Evolutionary conservation across 768 basidiomycete species (phyloP).

Genomic region (Boletus edulis): DNA sequence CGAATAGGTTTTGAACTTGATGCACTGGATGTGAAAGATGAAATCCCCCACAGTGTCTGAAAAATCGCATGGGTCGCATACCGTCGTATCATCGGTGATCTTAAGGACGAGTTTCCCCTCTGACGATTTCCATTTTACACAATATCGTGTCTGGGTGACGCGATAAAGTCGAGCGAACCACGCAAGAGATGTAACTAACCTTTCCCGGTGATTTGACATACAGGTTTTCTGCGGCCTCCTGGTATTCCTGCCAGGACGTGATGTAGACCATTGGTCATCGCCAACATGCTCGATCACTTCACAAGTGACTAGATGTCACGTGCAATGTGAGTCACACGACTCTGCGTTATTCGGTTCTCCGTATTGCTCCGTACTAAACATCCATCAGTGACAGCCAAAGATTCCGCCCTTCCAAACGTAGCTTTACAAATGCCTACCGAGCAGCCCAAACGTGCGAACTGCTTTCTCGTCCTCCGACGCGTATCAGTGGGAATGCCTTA

Average conservation of each 20-base stretch:
- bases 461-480: neutral
- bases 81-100: constrained; percentile 88
- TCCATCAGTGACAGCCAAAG: neutral
- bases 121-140: constrained; percentile 85
- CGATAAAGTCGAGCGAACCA: neutral
- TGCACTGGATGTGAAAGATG: constrained; percentile 53
- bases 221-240: constrained; percentile 84
- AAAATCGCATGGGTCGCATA: constrained; percentile 39
- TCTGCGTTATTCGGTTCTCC: neutral
- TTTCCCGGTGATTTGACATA: constrained; percentile 78
- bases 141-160: constrained; percentile 72
- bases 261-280: constrained; percentile 71
- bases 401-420: neutral
- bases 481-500: constrained; percentile 4
- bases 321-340: constrained; percentile 8
- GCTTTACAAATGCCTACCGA: constrained; percentile 24
- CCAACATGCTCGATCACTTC: neutral
- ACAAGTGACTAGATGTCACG: constrained; percentile 8
- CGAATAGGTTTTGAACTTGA: constrained; percentile 95
- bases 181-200: constrained; percentile 40
- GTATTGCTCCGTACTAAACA: neutral
- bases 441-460: constrained; percentile 32
- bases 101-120: constrained; percentile 90
- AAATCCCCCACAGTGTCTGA: neutral
- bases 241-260: constrained; percentile 85